These are phyloP conservation scores for Barnettozyma populi DNA, from an alignment of 805 yeast species.

Conservation along the genomic window DNA sequence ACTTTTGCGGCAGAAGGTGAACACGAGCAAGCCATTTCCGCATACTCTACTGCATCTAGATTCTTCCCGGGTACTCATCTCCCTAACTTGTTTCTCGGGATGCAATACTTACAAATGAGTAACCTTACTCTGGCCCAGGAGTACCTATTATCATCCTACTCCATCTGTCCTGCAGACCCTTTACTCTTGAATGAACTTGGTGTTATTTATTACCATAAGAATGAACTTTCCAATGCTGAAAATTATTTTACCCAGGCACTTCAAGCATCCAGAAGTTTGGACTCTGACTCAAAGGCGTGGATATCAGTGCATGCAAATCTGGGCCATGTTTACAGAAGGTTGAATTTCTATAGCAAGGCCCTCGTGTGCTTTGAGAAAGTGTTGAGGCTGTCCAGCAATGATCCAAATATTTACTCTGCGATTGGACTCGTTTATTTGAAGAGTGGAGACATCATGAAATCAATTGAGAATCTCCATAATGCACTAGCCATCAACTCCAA, in stretches of 20 bases:
- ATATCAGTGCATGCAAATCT: conserved; percentile 78
- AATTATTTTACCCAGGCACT: conserved; percentile 64
- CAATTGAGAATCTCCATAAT: conserved; percentile 73
- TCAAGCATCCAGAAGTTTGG: conserved; percentile 58
- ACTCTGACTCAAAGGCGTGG: conserved; percentile 80
- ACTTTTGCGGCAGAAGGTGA: conserved; percentile 98
- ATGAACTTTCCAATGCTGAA: conserved; percentile 65
- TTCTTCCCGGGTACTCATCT: conserved; percentile 87
- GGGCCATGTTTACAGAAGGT: conserved; percentile 80
- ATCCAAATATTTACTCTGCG: conserved; percentile 73
- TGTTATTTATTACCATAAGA: conserved; percentile 78
- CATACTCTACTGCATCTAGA: conserved; percentile 92
- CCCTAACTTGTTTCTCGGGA: conserved; percentile 86
- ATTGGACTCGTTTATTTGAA: conserved; percentile 80
- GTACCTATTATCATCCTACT: conserved; percentile 68
- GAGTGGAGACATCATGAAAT: conserved; percentile 53
- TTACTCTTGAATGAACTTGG: conserved; percentile 87
- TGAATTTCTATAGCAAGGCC: conserved; percentile 59
- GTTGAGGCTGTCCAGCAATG: conserved; percentile 59
- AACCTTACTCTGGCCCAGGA: conserved; percentile 82
- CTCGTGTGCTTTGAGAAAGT: conserved; percentile 74
- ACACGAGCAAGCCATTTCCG: conserved; percentile 96
- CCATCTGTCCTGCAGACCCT: conserved; percentile 82
- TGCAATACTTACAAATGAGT: conserved; percentile 91
- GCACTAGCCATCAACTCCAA: conserved; percentile 74